phyloP scores from a whole-genome alignment of 2,329 filamentous ascomycete genomes.

The Neurospora crassa region DNA sequence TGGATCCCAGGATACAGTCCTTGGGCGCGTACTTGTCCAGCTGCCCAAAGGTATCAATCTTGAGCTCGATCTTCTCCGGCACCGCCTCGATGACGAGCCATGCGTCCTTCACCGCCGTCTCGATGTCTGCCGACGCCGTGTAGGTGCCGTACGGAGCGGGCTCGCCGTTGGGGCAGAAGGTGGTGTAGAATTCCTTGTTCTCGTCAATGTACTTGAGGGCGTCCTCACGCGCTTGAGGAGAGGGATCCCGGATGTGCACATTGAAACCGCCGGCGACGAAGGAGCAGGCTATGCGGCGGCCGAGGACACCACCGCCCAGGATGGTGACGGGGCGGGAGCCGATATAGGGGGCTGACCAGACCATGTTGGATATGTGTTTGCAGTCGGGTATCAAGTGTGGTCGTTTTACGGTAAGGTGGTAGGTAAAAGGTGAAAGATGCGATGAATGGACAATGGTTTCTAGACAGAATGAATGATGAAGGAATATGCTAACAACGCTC shows the following conservation, averaged over 20 bases:
- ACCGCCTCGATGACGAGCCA: conserved; percentile 47
- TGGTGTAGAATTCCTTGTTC: conserved; percentile 20
- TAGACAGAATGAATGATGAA: not conserved
- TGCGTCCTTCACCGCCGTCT: conserved; percentile 30
- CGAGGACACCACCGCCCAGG: conserved; percentile 33
- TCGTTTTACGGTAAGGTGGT: too few relatives aligned
- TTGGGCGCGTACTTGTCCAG: conserved; percentile 31
- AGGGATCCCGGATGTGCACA: conserved; percentile 34
- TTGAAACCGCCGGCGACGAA: conserved; percentile 32
- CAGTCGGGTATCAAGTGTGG: not conserved
- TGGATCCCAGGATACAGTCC: conserved; percentile 40
- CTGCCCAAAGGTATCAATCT: conserved; percentile 37
- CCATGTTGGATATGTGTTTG: not conserved
- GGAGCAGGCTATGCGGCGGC: conserved; percentile 27
- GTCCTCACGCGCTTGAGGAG: conserved; percentile 23
- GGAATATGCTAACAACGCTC: not conserved
- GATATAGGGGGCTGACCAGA: conserved; percentile 5
- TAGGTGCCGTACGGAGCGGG: conserved; percentile 2
- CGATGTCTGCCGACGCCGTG: conserved; percentile 25
- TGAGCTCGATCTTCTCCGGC: conserved; percentile 38
- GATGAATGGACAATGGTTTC: not conserved
- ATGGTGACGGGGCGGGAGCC: conserved; percentile 25
- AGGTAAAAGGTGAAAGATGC: not conserved
- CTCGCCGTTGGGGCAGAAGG: conserved; percentile 12
- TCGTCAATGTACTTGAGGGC: conserved; percentile 29